Base-by-base conservation (phyloP, 2,329 filamentous ascomycete species). In the Fusarium mangiferae region DNA sequence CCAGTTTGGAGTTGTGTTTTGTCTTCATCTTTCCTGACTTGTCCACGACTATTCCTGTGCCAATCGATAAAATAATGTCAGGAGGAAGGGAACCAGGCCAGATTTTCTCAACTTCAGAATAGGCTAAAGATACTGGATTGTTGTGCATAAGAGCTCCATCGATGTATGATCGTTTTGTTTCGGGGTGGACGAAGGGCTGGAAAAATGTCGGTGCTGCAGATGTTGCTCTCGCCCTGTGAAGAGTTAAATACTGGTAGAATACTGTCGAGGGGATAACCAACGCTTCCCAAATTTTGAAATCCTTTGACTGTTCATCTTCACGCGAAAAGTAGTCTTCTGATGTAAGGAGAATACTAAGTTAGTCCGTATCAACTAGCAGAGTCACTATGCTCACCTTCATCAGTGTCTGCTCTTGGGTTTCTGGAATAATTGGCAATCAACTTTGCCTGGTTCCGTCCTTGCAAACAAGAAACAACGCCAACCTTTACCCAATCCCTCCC, bases 281-380 rank as follows among this genome's bases (percentile, higher is more conserved):
- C 71, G 71, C 68, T 64, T 72, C 60, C 71, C 65, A 72, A 1
- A 48, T 44, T 20, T 56, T 69, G 30, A 74, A 74, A 4, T 72
- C 71, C 0, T 42, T 38, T 0, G 5, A n/a, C 22, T 72, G 58
- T 1, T 66, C 22, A 11, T 72, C 68, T 26, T 72, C 52, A 1
- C 62, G 57, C 1, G 36, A 56, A 10, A 72, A n/a, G 14, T 59
- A 60, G 18, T 69, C 62, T n/a, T 69, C 68, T 74, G 8, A 2
- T 33, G 5, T 0, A 5, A 6, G 28, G 46, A 9, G 22, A 4
- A n/a, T 4, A 15, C 6, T 7, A 17, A 2, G 11, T 30, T 20
- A 52, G 33, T 12, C 17, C 2, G 5, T 0, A 33, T 0, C 20
- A 13, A 30, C 1, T 7, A 6, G 3, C 28, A 5, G 14, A 3